These are phyloP conservation scores for rapeseed (Brassica napus) DNA, from an alignment of 345 rosid species.

Conservation along the genomic window DNA sequence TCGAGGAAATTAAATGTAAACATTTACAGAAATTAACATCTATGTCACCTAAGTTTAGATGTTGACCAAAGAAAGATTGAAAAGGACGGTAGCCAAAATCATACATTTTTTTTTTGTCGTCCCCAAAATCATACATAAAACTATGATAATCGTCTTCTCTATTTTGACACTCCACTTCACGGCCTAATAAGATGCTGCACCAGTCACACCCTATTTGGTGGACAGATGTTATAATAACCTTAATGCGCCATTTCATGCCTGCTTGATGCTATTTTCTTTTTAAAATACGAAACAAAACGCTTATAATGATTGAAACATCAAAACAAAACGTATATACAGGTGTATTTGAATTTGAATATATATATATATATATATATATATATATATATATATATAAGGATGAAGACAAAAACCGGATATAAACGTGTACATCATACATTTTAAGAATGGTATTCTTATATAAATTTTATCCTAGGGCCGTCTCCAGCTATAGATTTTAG, in stretches of 20 bases:
- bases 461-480: not conserved
- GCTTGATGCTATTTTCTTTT: constrained; percentile 5
- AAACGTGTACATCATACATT: not conserved
- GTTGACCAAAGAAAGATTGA: not conserved
- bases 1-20: not conserved
- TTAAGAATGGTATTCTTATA: not conserved
- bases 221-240: constrained; percentile 13
- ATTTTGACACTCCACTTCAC: not conserved
- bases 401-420: not conserved
- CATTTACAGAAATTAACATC: not conserved
- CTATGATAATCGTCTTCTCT: not conserved
- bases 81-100: not conserved
- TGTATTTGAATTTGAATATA: not conserved
- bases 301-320: not conserved
- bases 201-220: constrained; percentile 2
- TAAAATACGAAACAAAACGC: not conserved
- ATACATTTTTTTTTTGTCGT: not conserved
- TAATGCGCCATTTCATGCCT: constrained; percentile 24
- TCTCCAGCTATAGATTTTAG: not conserved
- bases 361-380: not conserved
- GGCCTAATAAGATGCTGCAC: constrained; percentile 10
- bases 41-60: not conserved
- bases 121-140: not conserved
- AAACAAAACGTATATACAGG: not conserved
- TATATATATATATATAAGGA: not conserved